Conservation (phyloP, 768 basidiomycete genomes). For the Neoboletus subvelutipes region DNA sequence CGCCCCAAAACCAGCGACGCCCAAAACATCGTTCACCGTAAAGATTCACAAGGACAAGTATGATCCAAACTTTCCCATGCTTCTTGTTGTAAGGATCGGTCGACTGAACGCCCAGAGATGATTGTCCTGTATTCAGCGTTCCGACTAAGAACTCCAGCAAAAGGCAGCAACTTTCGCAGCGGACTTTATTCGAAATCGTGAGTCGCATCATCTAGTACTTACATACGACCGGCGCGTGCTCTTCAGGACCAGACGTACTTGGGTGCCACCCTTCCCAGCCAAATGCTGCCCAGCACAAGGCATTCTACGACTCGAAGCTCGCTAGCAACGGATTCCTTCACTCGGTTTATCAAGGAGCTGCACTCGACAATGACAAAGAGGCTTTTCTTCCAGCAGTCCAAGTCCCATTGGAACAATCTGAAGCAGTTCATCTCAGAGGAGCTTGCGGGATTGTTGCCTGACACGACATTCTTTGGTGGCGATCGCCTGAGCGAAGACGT, state of each 20-base stretch:
- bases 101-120: not conserved
- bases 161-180: slow-evolving; percentile 34
- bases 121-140: slow-evolving; percentile 33
- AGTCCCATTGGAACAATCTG: slow-evolving; percentile 39
- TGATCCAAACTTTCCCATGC: slow-evolving; percentile 53
- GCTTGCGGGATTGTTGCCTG: slow-evolving; percentile 42
- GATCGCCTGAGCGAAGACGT: slow-evolving; percentile 50
- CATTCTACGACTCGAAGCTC: slow-evolving; percentile 46
- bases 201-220: slow-evolving; percentile 20
- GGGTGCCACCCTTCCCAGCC: slow-evolving; percentile 35
- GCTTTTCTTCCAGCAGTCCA: slow-evolving; percentile 41
- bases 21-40: slow-evolving; percentile 36
- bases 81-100: slow-evolving; percentile 36
- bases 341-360: slow-evolving; percentile 41
- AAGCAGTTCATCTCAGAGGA: slow-evolving; percentile 38
- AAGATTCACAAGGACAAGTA: slow-evolving; percentile 44
- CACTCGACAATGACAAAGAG: slow-evolving; percentile 34
- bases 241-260: slow-evolving; percentile 44
- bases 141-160: slow-evolving; percentile 45
- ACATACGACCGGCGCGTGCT: not conserved
- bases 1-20: slow-evolving; percentile 37
- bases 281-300: slow-evolving; percentile 37
- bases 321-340: slow-evolving; percentile 40
- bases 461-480: slow-evolving; percentile 48
- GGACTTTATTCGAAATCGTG: slow-evolving; percentile 41